These are phyloP conservation scores for Elsinoe perseae DNA, from an alignment of 2,329 filamentous ascomycete species.

Conservation along the genomic window DNA sequence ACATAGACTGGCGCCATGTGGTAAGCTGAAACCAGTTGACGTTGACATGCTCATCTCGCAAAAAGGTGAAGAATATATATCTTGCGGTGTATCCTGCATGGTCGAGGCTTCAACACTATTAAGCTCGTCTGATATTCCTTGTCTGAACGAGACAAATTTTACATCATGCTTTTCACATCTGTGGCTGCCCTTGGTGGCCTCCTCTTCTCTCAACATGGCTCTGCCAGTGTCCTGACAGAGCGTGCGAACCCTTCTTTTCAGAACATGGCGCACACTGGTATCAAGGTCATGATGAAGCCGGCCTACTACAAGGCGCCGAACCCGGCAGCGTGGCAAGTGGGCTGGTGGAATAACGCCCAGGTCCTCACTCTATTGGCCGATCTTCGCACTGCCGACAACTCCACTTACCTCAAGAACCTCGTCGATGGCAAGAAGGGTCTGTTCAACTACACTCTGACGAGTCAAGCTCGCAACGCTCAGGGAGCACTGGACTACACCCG, in stretches of 20 bases:
- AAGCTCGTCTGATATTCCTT: not conserved
- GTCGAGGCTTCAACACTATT: not conserved
- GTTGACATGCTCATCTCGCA: not conserved
- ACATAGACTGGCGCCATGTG: not conserved
- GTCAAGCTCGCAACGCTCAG: constrained; percentile 6
- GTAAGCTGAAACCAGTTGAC: not conserved
- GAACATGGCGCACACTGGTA: constrained; percentile 12
- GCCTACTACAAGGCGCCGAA: constrained; percentile 16
- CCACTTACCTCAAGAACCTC: constrained; percentile 12
- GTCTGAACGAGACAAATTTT: no score
- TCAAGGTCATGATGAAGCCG: constrained; percentile 11
- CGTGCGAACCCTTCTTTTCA: not conserved
- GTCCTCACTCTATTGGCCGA: constrained; percentile 17
- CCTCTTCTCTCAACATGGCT: not conserved
- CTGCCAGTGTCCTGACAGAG: not conserved
- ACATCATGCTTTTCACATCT: not conserved
- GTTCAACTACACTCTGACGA: constrained; percentile 10
- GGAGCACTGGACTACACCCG: constrained; percentile 22
- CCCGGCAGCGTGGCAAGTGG: constrained; percentile 9
- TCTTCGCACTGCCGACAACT: constrained; percentile 14
- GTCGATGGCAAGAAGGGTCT: constrained; percentile 15
- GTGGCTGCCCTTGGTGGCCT: not conserved
- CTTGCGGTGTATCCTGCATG: not conserved
- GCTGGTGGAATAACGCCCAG: constrained; percentile 19
- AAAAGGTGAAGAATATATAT: not conserved